Conservation (phyloP, 441 rosid genomes). For the Rhodomyrtus psidioides region DNA sequence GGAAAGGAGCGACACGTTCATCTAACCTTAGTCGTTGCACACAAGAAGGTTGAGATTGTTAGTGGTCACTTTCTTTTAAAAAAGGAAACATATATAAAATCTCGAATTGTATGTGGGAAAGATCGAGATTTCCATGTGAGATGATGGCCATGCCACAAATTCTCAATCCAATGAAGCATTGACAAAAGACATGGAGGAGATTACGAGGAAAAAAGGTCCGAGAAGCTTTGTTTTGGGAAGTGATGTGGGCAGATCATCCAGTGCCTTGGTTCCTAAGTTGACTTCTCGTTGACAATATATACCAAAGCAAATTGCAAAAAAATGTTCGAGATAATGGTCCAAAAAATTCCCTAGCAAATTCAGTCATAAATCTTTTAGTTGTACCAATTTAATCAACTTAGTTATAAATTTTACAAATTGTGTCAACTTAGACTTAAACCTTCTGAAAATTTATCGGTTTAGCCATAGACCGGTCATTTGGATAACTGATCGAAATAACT, state of each 20-base stretch:
- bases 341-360: too few species aligned
- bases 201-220: neutral
- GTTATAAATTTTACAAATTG: too few species aligned
- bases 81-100: neutral
- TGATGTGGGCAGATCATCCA: neutral
- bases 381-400: too few species aligned
- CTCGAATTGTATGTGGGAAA: neutral
- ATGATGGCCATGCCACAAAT: neutral
- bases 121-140: neutral
- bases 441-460: too few species aligned
- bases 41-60: neutral
- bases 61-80: neutral
- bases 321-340: too few species aligned
- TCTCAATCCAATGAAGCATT: neutral
- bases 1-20: neutral
- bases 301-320: neutral
- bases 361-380: too few species aligned
- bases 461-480: too few species aligned
- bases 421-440: too few species aligned
- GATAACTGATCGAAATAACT: too few species aligned
- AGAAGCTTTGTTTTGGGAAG: neutral
- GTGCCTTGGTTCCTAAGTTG: neutral
- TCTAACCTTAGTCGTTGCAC: neutral
- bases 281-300: neutral
- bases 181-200: neutral